Percentiles rank a stretch among this genome's conserved stretches.
Evolutionary conservation across 225 moss, liverwort and hornwort genomes (phyloP).

Genomic region (Ulota crispa): DNA sequence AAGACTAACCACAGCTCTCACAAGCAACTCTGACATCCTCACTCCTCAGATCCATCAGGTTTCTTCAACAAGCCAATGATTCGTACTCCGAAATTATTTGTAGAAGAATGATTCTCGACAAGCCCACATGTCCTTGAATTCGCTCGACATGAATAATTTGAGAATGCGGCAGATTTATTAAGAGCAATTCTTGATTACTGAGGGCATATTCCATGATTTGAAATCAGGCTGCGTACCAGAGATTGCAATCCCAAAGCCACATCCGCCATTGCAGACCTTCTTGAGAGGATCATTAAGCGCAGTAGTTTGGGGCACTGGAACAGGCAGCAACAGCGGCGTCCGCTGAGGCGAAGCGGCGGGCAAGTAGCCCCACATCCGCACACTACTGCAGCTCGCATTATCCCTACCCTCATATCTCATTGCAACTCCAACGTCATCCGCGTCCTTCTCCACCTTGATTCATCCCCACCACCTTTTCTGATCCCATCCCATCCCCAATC

Average conservation of each 20-base stretch:
- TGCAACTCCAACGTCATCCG: conserved; percentile 32
- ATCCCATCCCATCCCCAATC: not conserved
- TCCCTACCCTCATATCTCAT: conserved; percentile 41
- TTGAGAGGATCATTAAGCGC: conserved; percentile 45
- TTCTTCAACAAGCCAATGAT: not conserved
- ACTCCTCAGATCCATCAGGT: not conserved
- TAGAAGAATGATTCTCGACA: conserved; percentile 2
- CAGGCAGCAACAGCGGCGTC: conserved; percentile 56
- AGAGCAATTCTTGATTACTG: not conserved
- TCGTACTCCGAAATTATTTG: not conserved
- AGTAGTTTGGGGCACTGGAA: conserved; percentile 38
- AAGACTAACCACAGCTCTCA: not conserved
- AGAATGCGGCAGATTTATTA: not conserved
- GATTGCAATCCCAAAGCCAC: conserved; percentile 80
- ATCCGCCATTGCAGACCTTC: conserved; percentile 75
- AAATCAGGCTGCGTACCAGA: conserved; percentile 58
- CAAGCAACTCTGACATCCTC: not conserved
- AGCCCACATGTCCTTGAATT: conserved; percentile 2
- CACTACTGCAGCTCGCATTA: conserved; percentile 35
- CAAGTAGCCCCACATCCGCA: conserved; percentile 87
- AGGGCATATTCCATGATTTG: conserved; percentile 1
- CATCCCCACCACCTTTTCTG: conserved; percentile 15
- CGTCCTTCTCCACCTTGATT: not conserved
- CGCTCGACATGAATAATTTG: not conserved
- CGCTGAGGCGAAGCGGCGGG: conserved; percentile 64